Evolutionary conservation across 176 grass and related monocot genomes (phyloP).

Genomic region (Chloris gayana): DNA sequence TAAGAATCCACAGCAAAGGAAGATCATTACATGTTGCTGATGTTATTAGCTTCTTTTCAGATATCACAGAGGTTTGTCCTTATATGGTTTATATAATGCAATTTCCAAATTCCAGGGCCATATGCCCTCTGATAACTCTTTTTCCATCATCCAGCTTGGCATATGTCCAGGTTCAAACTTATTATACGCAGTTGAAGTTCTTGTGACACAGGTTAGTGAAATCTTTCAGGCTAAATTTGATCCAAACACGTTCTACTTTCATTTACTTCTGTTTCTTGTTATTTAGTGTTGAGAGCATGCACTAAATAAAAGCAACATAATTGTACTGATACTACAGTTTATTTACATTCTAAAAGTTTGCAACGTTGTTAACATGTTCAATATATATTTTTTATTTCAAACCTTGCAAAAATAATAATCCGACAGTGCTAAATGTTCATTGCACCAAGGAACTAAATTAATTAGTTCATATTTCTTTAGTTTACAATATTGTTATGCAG

Average conservation of each 20-base stretch:
- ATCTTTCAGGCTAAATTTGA: slow-evolving; percentile 37
- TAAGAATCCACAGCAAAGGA: slow-evolving; percentile 89
- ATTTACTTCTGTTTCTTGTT: slow-evolving; percentile 34
- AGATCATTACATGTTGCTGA: slow-evolving; percentile 77
- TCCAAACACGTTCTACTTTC: slow-evolving; percentile 24
- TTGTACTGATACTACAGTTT: slow-evolving; percentile 6
- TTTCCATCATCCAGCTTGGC: slow-evolving; percentile 68
- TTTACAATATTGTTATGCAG: slow-evolving; percentile 12
- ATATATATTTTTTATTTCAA: too few relatives aligned
- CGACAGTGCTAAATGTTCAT: too few relatives aligned
- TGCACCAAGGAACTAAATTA: neutral
- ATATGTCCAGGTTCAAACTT: slow-evolving; percentile 92
- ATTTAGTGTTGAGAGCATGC: slow-evolving; percentile 14
- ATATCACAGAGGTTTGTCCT: slow-evolving; percentile 74
- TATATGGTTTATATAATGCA: slow-evolving; percentile 18
- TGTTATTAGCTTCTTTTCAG: slow-evolving; percentile 90
- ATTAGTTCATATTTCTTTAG: slow-evolving; percentile 2
- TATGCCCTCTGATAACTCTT: slow-evolving; percentile 32
- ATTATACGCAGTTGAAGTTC: slow-evolving; percentile 89
- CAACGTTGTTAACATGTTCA: neutral
- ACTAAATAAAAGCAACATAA: neutral
- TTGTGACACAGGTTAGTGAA: slow-evolving; percentile 93
- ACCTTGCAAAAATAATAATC: too few relatives aligned
- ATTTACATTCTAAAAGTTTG: slow-evolving; percentile 5
- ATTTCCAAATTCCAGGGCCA: slow-evolving; percentile 23